Base-by-base conservation (phyloP, 2,329 filamentous ascomycete genomes). In the Colletotrichum sp. region DNA sequence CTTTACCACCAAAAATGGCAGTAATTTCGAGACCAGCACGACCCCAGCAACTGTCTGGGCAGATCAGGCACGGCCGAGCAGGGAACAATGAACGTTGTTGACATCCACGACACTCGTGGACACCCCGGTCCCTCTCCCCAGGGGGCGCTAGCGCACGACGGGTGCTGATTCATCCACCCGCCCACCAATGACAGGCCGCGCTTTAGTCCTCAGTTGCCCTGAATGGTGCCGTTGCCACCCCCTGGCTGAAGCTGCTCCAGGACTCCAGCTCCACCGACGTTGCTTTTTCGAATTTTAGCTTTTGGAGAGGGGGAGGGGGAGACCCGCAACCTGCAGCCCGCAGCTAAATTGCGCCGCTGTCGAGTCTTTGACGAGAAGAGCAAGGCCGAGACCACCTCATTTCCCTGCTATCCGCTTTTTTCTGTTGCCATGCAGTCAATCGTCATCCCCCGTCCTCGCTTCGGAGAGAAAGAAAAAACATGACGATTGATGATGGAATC, bases 41-140 rank as follows among this genome's bases (percentile, higher is more conserved):
- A 75, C 73, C 73, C 73, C 48, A 8, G 58, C 69, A 68, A 59
- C 73, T 21, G 18, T 62, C 30, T 61, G 32, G 64, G 73, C 63
- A 73, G 73, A 75, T 75, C 73, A 75, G 69, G 69, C 63, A 75
- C 69, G 30, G 30, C 56, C 38, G 63, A 56, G 72, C 62, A 10
- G 63, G 43, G n/a, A 59, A 38, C 68, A 52, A 48, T 63, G 52
- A 26, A 63, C 61, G 56, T 43, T 26, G 58, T 63, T 70, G 52
- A 32, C 62, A 66, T 24, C 32, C 43, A 48, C 43, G 43, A 48
- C n/a, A 38, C 36, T 38, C 36, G 36, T 38, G 36, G 36, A 38
- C 36, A 48, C n/a, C 43, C n/a, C 43, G 43, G 43, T 48, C 43
- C n/a, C 38, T 16, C 62, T 16, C 62, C 69, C 62, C 52, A 48